A percentile compares a stretch with the other conserved stretches of the same genome.
phyloP scores from a whole-genome alignment of 2,329 filamentous ascomycete species.

The Fusarium pseudoanthophilum region DNA sequence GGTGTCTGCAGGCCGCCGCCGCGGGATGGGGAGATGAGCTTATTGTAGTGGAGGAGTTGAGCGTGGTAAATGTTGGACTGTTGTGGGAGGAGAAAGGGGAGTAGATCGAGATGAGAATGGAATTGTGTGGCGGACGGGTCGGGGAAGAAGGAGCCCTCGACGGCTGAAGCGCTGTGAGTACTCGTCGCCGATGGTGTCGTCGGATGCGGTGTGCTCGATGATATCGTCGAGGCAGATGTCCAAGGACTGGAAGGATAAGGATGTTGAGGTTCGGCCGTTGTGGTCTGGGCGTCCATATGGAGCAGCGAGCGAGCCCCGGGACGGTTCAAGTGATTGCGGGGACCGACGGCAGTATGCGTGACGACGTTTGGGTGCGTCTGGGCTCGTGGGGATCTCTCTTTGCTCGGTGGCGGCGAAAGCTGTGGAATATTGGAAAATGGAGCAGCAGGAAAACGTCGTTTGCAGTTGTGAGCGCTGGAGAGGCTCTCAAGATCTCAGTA shows the following conservation, averaged over 20 bases:
- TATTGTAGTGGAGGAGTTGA: conserved; percentile 73
- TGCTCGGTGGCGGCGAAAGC: conserved; percentile 29
- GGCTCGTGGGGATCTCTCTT: conserved; percentile 23
- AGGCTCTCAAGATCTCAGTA: conserved; percentile 32
- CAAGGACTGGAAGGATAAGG: conserved; percentile 50
- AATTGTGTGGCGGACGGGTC: conserved; percentile 48
- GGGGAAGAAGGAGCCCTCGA: conserved; percentile 48
- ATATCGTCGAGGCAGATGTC: conserved; percentile 44
- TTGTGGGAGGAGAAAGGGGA: conserved; percentile 68
- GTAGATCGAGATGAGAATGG: conserved; percentile 61
- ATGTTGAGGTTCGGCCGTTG: conserved; percentile 53
- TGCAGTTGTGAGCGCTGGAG: conserved; percentile 18
- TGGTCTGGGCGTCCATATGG: conserved; percentile 54
- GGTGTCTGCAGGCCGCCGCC: conserved; percentile 66
- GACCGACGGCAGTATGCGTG: conserved; percentile 39
- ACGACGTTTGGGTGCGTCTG: conserved; percentile 36
- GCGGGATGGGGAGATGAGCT: conserved; percentile 68
- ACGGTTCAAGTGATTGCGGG: conserved; percentile 40
- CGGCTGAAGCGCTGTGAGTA: conserved; percentile 42
- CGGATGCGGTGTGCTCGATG: conserved; percentile 42
- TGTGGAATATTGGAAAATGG: conserved; percentile 33
- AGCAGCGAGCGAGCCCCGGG: conserved; percentile 48
- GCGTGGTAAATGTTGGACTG: conserved; percentile 69
- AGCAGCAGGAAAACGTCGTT: conserved; percentile 26
- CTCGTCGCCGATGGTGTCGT: conserved; percentile 43